These are phyloP conservation scores for Trichomonas gallinae DNA, from an alignment of 208 protist species.

Conservation along the genomic window DNA sequence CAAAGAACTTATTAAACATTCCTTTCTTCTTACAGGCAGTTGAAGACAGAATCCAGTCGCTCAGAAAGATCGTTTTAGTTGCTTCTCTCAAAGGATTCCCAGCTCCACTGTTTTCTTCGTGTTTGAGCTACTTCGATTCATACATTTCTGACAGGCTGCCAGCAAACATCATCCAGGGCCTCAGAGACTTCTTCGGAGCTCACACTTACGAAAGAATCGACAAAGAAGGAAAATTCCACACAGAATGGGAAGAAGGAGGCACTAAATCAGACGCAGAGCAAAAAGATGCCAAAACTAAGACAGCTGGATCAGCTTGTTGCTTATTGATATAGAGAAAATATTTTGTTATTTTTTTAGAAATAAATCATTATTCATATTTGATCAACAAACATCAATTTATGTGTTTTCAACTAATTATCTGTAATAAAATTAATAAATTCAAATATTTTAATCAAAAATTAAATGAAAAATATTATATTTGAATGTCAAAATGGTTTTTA, in stretches of 20 bases:
- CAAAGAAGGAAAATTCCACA: not conserved
- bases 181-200: constrained; percentile 71
- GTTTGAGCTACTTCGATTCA: constrained; percentile 59
- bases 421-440: too few relatives aligned
- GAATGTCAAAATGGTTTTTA: too few relatives aligned
- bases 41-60: constrained; percentile 34
- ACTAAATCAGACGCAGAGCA: too few relatives aligned
- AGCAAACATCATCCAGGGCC: constrained; percentile 63
- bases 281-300: too few relatives aligned
- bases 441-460: too few relatives aligned
- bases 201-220: constrained; percentile 66
- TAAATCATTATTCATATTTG: too few relatives aligned
- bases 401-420: too few relatives aligned
- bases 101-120: constrained; percentile 50
- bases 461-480: too few relatives aligned
- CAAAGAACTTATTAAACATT: constrained; percentile 53
- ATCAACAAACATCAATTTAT: too few relatives aligned
- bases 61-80: constrained; percentile 44
- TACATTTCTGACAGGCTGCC: constrained; percentile 50
- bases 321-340: too few relatives aligned
- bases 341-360: too few relatives aligned
- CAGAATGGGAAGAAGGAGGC: not conserved
- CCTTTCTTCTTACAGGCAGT: constrained; percentile 52
- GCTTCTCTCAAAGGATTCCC: constrained; percentile 51
- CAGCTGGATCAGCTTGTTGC: too few relatives aligned